Conservation (phyloP, 495 filamentous ascomycete genomes). For the Clavariopsis aquatica region DNA sequence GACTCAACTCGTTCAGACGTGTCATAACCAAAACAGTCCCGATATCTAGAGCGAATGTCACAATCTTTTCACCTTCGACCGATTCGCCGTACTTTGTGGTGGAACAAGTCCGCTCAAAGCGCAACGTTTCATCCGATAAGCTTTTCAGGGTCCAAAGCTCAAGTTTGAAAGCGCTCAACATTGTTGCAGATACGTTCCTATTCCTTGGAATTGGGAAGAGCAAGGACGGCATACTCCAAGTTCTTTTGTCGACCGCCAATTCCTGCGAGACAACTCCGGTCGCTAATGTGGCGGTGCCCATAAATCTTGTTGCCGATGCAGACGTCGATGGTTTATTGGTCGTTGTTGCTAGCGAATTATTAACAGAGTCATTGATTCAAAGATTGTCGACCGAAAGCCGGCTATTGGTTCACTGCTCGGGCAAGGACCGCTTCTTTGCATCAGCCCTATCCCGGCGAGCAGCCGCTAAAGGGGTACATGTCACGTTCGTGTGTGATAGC, state of each 20-base stretch:
- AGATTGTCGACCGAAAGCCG: neutral
- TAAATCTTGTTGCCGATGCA: neutral
- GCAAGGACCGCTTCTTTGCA: conserved; percentile 3
- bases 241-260: conserved; percentile 2
- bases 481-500: neutral
- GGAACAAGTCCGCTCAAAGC: neutral
- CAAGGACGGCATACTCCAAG: neutral
- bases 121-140: neutral
- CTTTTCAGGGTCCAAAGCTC: conserved; percentile 3
- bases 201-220: conserved; percentile 8
- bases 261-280: neutral
- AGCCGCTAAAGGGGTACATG: neutral
- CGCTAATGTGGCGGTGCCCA: neutral
- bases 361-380: conserved; percentile 4
- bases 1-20: conserved; percentile 10
- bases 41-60: neutral
- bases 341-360: conserved; percentile 1
- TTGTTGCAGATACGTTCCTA: conserved; percentile 3
- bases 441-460: conserved; percentile 2
- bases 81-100: neutral
- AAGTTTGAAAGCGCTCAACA: conserved; percentile 6
- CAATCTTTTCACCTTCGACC: neutral
- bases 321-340: neutral
- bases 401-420: neutral
- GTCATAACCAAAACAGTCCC: neutral